Evolutionary conservation across 768 basidiomycete species (phyloP), one percentile per base, ranked within the genome.

Genomic region (Leucocoprinus sp.): DNA sequence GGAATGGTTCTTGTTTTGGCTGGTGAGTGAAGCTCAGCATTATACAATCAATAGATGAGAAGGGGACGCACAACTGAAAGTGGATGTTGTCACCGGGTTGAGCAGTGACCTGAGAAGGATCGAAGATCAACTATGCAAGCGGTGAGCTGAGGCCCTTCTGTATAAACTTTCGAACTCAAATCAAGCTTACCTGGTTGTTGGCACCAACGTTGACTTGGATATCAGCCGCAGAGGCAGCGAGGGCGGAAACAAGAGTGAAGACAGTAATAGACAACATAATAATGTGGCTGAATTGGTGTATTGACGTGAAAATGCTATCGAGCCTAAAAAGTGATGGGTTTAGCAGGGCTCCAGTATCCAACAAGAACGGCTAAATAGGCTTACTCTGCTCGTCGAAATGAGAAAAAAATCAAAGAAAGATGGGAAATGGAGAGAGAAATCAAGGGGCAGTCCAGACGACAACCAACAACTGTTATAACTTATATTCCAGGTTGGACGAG

Each of bases 31-130:
- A 17, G 31, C 29, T 40, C 26, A 31, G 4, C 28, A 27, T 14
- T 31, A n/a, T 29, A 39, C 8, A 14, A 7, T 8, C 2, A 7
- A 22, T 9, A 14, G 21, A 28, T 3, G 34, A n/a, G 28, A 26
- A 9, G 12, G 3, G 26, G 12, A 64, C 70, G 47, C 52, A 74
- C 73, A 79, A 82, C 54, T 70, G 62, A 64, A 80, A 81, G 39
- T 62, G 48, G 51, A 82, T 54, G 12, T 56, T 69, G 53, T 83
- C 79, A 27, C 74, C 74, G 42, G 56, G 45, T 12, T 50, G 54
- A 38, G 69, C 74, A 9, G 63, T 71, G 38, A 75, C 57, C 43
- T 49, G 62, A 8, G 60, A 18, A 1, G 74, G 74, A 37, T 50
- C 57, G 49, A 68, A 76, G 2, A 55, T 49, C 39, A 73, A 56